Conservation (phyloP, 805 yeast genomes). For the Teunomyces cretensis region DNA sequence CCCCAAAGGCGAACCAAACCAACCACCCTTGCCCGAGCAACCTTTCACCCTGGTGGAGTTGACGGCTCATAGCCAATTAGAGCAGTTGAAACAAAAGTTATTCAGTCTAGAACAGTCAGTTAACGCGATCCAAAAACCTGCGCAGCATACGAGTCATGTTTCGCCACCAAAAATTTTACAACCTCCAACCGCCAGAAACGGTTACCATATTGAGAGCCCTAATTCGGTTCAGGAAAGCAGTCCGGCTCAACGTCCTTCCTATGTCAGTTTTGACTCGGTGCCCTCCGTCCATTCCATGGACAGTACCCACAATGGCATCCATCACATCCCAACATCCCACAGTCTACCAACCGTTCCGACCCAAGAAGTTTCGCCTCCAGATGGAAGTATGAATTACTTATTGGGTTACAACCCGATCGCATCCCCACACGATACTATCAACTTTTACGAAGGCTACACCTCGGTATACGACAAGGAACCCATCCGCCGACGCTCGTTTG, state of each 20-base stretch:
- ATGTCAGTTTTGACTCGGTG: neutral
- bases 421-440: constrained; percentile 28
- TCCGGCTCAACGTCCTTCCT: neutral
- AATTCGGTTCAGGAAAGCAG: neutral
- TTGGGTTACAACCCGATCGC: constrained; percentile 15
- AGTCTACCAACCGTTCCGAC: neutral
- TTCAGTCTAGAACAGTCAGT: constrained; percentile 18
- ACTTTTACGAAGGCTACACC: constrained; percentile 36
- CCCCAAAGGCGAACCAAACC: neutral
- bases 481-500: constrained; percentile 43
- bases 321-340: too few species aligned
- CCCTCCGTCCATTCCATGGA: neutral
- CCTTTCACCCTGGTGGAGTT: neutral
- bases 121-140: constrained; percentile 1
- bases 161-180: neutral
- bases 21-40: neutral
- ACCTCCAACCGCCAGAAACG: neutral
- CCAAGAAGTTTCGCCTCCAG: neutral
- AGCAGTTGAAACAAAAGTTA: constrained; percentile 18
- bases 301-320: neutral
- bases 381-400: neutral
- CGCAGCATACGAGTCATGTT: neutral
- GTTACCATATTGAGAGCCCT: neutral
- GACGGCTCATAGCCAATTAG: constrained; percentile 13
- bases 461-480: constrained; percentile 43